Percentiles rank a stretch among this genome's conserved stretches.
Conservation (phyloP, 208 protist species). For the Sergeia podlipaevii region DNA sequence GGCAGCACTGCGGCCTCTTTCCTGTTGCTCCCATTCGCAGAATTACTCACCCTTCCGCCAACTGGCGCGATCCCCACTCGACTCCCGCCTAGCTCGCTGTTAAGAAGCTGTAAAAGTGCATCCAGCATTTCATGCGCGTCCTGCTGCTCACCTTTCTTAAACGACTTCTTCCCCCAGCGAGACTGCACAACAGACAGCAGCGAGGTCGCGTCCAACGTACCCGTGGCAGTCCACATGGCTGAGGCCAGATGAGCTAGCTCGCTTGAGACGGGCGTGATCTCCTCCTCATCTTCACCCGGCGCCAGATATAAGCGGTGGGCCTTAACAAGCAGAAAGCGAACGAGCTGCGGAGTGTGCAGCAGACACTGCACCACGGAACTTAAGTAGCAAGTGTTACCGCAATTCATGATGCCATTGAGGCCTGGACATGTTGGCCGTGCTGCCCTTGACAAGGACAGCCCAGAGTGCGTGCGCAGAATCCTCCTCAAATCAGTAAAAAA, state of each 20-base stretch:
- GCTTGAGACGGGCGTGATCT: too few species aligned
- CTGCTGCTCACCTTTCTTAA: slow-evolving; percentile 25
- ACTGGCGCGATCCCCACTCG: background rate
- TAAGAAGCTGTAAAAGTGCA: slow-evolving; percentile 27
- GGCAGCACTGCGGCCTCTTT: background rate
- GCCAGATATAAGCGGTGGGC: background rate
- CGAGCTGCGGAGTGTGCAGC: slow-evolving; percentile 6
- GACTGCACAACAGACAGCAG: background rate
- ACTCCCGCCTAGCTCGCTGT: slow-evolving; percentile 23
- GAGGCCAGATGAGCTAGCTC: too few species aligned
- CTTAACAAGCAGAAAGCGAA: slow-evolving; percentile 11
- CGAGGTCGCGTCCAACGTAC: background rate
- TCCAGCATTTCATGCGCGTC: slow-evolving; percentile 44
- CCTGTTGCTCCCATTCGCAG: background rate
- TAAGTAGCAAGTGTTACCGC: slow-evolving; percentile 26
- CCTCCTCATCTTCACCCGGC: background rate
- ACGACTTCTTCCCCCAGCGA: background rate
- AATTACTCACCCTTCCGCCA: background rate
- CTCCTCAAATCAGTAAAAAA: background rate
- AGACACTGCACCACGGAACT: slow-evolving; percentile 22
- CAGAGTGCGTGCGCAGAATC: too few species aligned
- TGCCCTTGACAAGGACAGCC: too few species aligned
- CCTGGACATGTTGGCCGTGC: background rate
- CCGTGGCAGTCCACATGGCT: background rate
- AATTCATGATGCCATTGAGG: slow-evolving; percentile 10